A percentile compares a stretch with the other conserved stretches of the same genome.
These are phyloP conservation scores for Rheum nobile DNA, from an alignment of 148 eudicot species.

Conservation along the genomic window DNA sequence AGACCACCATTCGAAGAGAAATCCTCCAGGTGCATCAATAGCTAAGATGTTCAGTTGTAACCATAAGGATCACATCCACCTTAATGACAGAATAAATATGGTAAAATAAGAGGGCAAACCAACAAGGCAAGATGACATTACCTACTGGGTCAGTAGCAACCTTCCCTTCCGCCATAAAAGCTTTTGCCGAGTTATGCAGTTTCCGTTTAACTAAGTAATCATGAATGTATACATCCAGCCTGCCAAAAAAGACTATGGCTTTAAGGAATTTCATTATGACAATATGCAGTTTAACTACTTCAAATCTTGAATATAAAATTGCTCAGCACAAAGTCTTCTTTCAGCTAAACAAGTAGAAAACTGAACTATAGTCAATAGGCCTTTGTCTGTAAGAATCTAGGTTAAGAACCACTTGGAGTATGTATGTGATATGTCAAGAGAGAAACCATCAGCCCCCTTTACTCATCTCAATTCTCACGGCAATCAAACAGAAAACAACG, in stretches of 20 bases:
- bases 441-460: background rate
- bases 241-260: conserved; percentile 17
- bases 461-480: conserved; percentile 2
- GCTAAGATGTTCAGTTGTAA: conserved; percentile 35
- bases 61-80: background rate
- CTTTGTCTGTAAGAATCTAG: background rate
- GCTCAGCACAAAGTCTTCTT: background rate
- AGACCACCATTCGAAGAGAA: conserved; percentile 99
- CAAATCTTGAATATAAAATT: background rate
- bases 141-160: conserved; percentile 98
- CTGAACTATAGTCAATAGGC: background rate
- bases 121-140: conserved; percentile 21
- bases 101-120: background rate
- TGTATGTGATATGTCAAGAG: background rate
- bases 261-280: background rate
- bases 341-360: background rate
- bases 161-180: conserved; percentile 99
- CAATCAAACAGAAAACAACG: background rate
- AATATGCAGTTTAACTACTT: background rate
- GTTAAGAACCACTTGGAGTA: background rate
- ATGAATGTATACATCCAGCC: conserved; percentile 98
- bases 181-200: conserved; percentile 84
- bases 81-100: background rate
- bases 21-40: conserved; percentile 99
- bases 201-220: conserved; percentile 91